Base-by-base conservation (phyloP, 2,329 filamentous ascomycete species). In the Coniochaeta hoffmannii region DNA sequence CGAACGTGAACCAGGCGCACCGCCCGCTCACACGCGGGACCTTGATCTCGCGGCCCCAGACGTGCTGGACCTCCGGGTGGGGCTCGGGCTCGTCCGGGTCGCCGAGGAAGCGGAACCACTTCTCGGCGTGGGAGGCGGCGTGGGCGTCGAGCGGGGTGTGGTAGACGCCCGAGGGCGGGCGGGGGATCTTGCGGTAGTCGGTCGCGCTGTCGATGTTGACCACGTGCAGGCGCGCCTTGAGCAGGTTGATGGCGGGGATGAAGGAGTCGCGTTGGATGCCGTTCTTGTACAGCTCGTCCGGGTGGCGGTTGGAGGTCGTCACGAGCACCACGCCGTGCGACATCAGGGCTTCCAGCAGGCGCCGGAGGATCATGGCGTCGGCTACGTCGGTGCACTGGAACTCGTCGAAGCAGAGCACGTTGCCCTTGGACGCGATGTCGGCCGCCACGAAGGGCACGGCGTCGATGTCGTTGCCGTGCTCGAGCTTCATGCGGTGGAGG, bases 351-450 rank as follows among this genome's bases (percentile, higher is more conserved):
- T 97, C 92, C 9, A 99, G 83, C 6, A 99, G 77, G 60, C 89
- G 82, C 24, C 94, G 82, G 62, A 99, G 70, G 64, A 99, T 99
- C 94, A 99, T 99, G 63, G 94, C 94, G 74, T 97, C 93, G 15
- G 94, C 94, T 31, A 99, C 93, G 72, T 99, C 94, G 36, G 94
- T 99, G 68, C 92, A 97, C 69, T 99, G 94, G 67, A 99, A 99
- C 74, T 99, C 94, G 71, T 99, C 94, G 68, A 99, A 99, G 71
- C 94, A 99, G 38, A 99, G 77, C 26, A 99, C 90, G 56, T 88
- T 90, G 32, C 86, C 87, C 59, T 86, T 79, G 65, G 90, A 84
- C 7, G 94, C 94, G 68, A 99, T 94, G 66, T 94, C 88, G n/a
- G 93, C 94, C 2, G 93, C 93, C 17, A 97, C 87, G 67, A 95